phyloP scores from a whole-genome alignment of 2,329 filamentous ascomycete species.

The Botrytis paeoniae region DNA sequence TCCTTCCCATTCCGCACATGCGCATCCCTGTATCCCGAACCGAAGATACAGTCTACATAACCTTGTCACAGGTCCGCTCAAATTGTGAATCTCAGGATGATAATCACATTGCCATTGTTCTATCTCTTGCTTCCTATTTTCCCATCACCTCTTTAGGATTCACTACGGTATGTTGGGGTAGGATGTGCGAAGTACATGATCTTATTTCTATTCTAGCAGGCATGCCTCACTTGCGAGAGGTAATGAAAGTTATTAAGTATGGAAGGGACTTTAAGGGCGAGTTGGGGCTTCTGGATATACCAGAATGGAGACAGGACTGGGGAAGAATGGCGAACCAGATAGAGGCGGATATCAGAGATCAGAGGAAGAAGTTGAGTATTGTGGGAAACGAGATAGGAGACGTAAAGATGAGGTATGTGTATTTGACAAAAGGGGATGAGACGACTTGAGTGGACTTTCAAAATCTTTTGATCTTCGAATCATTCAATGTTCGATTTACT shows the following conservation, averaged over 20 bases:
- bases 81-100: background rate
- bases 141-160: background rate
- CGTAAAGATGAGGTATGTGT: background rate
- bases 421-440: constrained; percentile 4
- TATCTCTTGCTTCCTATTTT: background rate
- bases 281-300: background rate
- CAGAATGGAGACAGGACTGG: background rate
- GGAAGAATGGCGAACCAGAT: background rate
- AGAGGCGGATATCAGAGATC: background rate
- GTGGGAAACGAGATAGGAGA: background rate
- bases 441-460: background rate
- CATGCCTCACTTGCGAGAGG: background rate
- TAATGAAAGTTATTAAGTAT: background rate
- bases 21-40: background rate
- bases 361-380: background rate
- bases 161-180: background rate
- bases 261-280: background rate
- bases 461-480: background rate
- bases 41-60: background rate
- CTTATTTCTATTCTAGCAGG: background rate
- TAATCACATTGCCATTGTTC: background rate
- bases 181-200: background rate
- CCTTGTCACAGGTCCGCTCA: background rate
- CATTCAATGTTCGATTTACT: background rate
- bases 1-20: background rate